Evolutionary conservation across 108 stramenopile genomes (phyloP), one percentile per base, ranked within the genome.

Genomic region (Discostella stelligeroides): DNA sequence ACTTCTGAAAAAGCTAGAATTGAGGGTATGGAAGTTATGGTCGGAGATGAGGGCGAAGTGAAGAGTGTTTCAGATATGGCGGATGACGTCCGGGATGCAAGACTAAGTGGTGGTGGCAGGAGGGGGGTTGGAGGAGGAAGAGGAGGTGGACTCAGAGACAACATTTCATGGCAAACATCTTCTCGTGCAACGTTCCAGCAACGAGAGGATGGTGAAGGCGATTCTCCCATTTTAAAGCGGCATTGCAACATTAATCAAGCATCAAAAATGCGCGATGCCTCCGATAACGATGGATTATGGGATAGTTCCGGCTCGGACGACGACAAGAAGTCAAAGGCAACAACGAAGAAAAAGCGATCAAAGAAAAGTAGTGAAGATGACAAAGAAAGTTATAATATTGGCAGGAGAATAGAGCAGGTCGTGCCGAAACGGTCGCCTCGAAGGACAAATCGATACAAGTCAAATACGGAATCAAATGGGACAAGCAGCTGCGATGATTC

Each of bases 251-350:
- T 60, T 37, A 24, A 20, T 20, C 28, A 41, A 27, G 34, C 40
- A 60, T 24, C 62, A 34, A 50, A 43, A 46, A 49, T 20, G 50
- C 12, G 49, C 21, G 27, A 41, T 15, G 20, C 51, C 48, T 38
- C 64, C 43, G 69, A 66, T 66, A 72, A 60, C 0, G 79, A 70
- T 65, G 74, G 67, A 34, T 63, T 80, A 24, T 80, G 79, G 79
- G 68, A 75, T 58, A 73, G 75, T 76, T 63, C 54, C 0, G 73
- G 74, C 37, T 63, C 58, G 24, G 67, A 74, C 39, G 29, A 23
- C 0, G 42, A 41, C 39, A 42, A 63, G 61, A 46, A 34, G 18
- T n/a, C n/a, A n/a, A 46, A 34, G 37, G 37, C 6, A 6, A 34
- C 34, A 34, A 34, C 34, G 6, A 34, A 34, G 34, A 3, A 34